A percentile compares a stretch with the other conserved stretches of the same genome.
Conservation (phyloP, 352 stramenopile genomes). For the Discostella stelligera region DNA sequence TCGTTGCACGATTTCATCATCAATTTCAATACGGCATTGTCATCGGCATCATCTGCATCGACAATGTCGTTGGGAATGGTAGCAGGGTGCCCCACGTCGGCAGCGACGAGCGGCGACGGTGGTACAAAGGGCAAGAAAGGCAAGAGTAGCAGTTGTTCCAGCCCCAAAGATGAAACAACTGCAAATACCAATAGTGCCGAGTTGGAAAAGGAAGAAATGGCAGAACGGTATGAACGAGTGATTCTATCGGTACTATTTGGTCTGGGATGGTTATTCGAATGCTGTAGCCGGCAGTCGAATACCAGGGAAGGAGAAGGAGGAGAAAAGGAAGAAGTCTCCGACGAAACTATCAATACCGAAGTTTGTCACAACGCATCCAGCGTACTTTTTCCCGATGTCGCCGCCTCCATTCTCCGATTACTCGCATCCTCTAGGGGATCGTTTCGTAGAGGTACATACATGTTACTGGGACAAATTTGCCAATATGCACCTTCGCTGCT, state of each 20-base stretch:
- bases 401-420: conserved; percentile 23
- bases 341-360: background rate
- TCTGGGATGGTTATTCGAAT: conserved; percentile 48
- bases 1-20: conserved; percentile 37
- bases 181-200: background rate
- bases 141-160: background rate
- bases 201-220: conserved; percentile 26
- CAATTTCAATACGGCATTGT: conserved; percentile 20
- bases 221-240: conserved; percentile 73
- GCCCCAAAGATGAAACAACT: background rate
- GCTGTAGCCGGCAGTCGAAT: conserved; percentile 8
- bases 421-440: conserved; percentile 32
- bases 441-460: conserved; percentile 61
- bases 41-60: background rate
- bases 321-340: background rate
- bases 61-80: too few relatives aligned
- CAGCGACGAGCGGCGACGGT: background rate
- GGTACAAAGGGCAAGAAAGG: background rate
- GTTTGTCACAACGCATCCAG: conserved; percentile 1
- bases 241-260: conserved; percentile 52
- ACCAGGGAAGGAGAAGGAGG: background rate
- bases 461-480: conserved; percentile 51
- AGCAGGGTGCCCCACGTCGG: too few relatives aligned
- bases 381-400: conserved; percentile 19
- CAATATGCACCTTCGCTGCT: conserved; percentile 46